Conservation (phyloP, 2,329 filamentous ascomycete genomes). For the Fusarium sp. region DNA sequence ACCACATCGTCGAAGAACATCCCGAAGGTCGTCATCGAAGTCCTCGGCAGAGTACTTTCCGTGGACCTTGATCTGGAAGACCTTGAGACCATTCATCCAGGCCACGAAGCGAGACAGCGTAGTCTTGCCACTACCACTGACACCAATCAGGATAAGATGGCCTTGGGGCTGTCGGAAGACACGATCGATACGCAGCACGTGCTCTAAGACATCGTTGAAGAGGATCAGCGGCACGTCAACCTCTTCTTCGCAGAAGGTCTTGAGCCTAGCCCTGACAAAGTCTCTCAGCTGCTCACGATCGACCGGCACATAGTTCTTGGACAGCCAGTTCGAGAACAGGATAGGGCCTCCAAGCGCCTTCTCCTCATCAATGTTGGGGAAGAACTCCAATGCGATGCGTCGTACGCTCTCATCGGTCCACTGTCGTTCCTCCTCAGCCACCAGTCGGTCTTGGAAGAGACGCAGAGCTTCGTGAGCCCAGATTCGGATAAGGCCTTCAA, state of each 20-base stretch:
- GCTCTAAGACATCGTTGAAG: constrained; percentile 99
- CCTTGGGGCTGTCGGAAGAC: constrained; percentile 99
- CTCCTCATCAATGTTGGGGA: constrained; percentile 93
- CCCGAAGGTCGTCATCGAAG: constrained; percentile 96
- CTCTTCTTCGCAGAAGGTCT: constrained; percentile 99
- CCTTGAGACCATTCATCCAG: constrained; percentile 99
- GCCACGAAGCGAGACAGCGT: constrained; percentile 97
- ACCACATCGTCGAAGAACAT: constrained; percentile 91
- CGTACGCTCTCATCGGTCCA: constrained; percentile 94
- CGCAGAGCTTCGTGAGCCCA: constrained; percentile 98
- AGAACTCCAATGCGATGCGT: constrained; percentile 88
- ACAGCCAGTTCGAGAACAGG: constrained; percentile 98
- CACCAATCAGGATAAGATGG: constrained; percentile 97
- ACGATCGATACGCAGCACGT: constrained; percentile 97
- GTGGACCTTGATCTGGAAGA: constrained; percentile 99
- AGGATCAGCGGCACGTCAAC: constrained; percentile 97
- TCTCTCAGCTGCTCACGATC: constrained; percentile 95
- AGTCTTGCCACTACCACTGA: constrained; percentile 98
- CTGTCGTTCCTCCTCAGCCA: constrained; percentile 90
- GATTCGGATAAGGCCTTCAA: constrained; percentile 94
- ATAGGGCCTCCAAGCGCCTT: constrained; percentile 93
- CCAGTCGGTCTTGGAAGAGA: constrained; percentile 96
- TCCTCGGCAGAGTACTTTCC: constrained; percentile 98
- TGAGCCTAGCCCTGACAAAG: constrained; percentile 96
- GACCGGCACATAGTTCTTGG: constrained; percentile 97